These are phyloP conservation scores for Rosa rugosa DNA, from an alignment of 306 rosid genomes.

Conservation along the genomic window DNA sequence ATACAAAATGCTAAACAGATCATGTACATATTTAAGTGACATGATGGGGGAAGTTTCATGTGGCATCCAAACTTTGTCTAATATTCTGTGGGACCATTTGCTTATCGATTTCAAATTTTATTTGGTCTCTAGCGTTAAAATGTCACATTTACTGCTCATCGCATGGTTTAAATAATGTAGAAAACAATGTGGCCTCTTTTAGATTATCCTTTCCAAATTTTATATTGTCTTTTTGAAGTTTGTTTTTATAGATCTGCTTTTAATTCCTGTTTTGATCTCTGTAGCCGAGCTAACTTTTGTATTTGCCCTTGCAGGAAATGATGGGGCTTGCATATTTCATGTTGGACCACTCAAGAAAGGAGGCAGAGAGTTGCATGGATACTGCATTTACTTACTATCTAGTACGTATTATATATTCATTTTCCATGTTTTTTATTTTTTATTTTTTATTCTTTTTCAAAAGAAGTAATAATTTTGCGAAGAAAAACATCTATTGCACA, in stretches of 20 bases:
- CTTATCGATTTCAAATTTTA: neutral
- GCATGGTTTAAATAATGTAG: neutral
- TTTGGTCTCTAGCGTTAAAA: neutral
- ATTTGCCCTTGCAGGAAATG: constrained; percentile 76
- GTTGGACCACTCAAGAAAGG: constrained; percentile 94
- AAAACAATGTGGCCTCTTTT: neutral
- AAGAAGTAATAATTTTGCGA: neutral
- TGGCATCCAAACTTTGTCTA: neutral
- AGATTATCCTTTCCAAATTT: neutral
- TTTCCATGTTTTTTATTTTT: neutral
- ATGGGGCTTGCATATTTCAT: constrained; percentile 92
- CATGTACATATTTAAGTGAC: neutral
- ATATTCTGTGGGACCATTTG: neutral
- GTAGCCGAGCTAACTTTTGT: constrained; percentile 23
- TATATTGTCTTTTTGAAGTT: neutral
- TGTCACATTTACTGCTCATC: neutral
- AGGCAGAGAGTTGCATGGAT: constrained; percentile 99
- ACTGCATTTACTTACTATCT: constrained; percentile 87
- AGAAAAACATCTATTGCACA: neutral
- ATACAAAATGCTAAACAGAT: neutral
- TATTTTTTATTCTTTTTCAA: neutral
- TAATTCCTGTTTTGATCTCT: constrained; percentile 4
- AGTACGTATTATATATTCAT: constrained; percentile 52
- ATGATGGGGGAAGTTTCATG: neutral
- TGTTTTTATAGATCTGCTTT: constrained; percentile 3